Percentiles rank a stretch among this genome's conserved stretches.
phyloP scores from a whole-genome alignment of 2,329 filamentous ascomycete genomes.

The Aureobasidium sp. region DNA sequence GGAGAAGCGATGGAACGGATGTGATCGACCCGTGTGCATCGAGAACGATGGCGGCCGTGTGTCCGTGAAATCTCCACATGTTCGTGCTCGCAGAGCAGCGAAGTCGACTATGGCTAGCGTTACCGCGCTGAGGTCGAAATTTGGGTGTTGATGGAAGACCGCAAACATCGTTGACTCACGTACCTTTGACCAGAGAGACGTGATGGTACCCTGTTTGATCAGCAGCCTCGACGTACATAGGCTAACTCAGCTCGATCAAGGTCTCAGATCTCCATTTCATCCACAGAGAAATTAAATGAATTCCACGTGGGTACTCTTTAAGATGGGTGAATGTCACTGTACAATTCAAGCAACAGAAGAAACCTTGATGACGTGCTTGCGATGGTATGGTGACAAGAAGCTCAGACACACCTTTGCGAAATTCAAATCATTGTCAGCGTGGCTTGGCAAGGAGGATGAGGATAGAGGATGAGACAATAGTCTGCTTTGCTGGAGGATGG shows the following conservation, averaged over 20 bases:
- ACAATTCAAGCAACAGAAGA: not conserved
- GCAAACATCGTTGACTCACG: not conserved
- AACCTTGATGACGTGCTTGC: not conserved
- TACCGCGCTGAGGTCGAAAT: not conserved
- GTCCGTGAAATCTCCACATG: not conserved
- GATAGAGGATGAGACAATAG: not conserved
- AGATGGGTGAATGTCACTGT: too few species aligned
- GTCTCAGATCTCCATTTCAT: not conserved
- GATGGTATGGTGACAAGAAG: not conserved
- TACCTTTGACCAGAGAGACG: not conserved
- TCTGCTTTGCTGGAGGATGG: too few species aligned
- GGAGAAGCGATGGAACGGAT: not conserved
- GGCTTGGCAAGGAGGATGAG: not conserved
- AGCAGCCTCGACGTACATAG: not conserved
- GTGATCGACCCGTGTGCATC: not conserved
- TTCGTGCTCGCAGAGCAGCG: not conserved
- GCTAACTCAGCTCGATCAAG: not conserved
- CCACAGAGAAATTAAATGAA: not conserved
- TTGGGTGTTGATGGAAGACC: too few species aligned
- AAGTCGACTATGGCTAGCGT: not conserved
- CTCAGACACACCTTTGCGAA: not conserved
- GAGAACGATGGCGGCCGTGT: not conserved
- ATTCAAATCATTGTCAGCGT: not conserved
- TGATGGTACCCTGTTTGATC: not conserved
- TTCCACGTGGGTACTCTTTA: not conserved